These are phyloP conservation scores for Suillus tomentosus DNA, from an alignment of 768 basidiomycete species.

Conservation along the genomic window DNA sequence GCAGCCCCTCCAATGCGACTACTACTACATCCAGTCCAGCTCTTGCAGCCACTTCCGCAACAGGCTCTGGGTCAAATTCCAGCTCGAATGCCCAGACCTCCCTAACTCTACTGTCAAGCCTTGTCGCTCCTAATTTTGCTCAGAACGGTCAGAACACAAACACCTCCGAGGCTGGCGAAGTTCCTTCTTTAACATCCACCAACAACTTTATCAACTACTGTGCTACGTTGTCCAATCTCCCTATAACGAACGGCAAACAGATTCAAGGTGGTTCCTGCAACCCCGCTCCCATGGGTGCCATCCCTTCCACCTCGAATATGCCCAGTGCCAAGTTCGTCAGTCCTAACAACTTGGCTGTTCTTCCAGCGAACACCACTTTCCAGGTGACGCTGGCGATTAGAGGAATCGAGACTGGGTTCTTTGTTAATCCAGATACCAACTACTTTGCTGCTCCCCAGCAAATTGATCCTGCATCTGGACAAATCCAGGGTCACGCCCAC, in stretches of 20 bases:
- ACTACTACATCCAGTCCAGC: conserved; percentile 19
- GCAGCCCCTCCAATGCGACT: conserved; percentile 15
- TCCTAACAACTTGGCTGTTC: conserved; percentile 46
- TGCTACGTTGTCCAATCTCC: conserved; percentile 43
- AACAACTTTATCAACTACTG: conserved; percentile 82
- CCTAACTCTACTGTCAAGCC: conserved; percentile 44
- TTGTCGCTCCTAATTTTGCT: conserved; percentile 58
- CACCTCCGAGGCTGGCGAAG: conserved; percentile 44
- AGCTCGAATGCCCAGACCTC: conserved; percentile 28
- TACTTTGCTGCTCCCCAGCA: conserved; percentile 61
- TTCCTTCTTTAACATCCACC: conserved; percentile 57
- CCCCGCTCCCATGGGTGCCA: conserved; percentile 60
- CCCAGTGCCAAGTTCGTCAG: conserved; percentile 55
- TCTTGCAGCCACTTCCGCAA: conserved; percentile 11
- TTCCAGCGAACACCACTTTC: conserved; percentile 51
- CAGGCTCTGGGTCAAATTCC: conserved; percentile 15
- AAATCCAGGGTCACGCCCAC: conserved; percentile 64
- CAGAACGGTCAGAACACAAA: conserved; percentile 45
- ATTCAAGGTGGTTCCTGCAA: conserved; percentile 57
- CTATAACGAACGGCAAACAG: conserved; percentile 65
- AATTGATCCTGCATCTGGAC: conserved; percentile 44
- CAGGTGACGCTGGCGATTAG: conserved; percentile 50
- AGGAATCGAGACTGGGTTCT: conserved; percentile 53
- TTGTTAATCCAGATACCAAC: conserved; percentile 54
- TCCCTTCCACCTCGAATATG: conserved; percentile 50